Evolutionary conservation across 1,284 basidiomycete genomes (phyloP).

Genomic region (Marasmius tenuissimus): DNA sequence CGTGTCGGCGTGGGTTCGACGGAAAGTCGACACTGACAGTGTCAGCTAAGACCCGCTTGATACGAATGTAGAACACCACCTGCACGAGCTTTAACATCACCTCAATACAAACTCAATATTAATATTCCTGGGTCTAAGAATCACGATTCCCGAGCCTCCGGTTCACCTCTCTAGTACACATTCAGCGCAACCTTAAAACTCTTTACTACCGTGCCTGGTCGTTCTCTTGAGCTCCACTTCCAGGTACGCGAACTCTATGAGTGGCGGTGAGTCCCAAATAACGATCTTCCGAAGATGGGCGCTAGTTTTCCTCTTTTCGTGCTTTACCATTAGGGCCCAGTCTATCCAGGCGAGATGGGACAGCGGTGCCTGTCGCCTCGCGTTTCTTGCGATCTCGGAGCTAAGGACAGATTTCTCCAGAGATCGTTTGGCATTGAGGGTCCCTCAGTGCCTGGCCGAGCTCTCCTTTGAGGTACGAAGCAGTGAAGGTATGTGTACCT

Average conservation of each 20-base stretch:
- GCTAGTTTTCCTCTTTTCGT: not conserved
- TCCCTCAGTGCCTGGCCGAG: not conserved
- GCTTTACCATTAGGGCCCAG: not conserved
- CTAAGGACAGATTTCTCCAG: not conserved
- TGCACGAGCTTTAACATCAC: too few relatives aligned
- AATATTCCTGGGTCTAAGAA: too few relatives aligned
- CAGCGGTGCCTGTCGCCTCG: not conserved
- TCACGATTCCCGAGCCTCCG: not conserved
- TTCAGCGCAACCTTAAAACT: not conserved
- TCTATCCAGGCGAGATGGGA: not conserved
- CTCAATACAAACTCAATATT: too few relatives aligned
- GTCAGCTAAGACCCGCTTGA: too few relatives aligned
- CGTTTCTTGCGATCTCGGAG: not conserved
- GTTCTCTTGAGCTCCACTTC: not conserved
- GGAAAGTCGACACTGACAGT: too few relatives aligned
- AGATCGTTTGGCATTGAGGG: not conserved
- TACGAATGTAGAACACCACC: too few relatives aligned
- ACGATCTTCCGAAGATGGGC: not conserved
- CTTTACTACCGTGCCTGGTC: not conserved
- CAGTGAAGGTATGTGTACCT: not conserved
- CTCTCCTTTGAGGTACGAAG: not conserved
- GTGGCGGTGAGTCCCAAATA: not conserved
- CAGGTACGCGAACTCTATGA: not conserved
- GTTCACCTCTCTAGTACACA: not conserved
- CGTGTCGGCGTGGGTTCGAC: too few relatives aligned